Conservation (phyloP, 352 stramenopile genomes). For the Phytophthora foliorum region DNA sequence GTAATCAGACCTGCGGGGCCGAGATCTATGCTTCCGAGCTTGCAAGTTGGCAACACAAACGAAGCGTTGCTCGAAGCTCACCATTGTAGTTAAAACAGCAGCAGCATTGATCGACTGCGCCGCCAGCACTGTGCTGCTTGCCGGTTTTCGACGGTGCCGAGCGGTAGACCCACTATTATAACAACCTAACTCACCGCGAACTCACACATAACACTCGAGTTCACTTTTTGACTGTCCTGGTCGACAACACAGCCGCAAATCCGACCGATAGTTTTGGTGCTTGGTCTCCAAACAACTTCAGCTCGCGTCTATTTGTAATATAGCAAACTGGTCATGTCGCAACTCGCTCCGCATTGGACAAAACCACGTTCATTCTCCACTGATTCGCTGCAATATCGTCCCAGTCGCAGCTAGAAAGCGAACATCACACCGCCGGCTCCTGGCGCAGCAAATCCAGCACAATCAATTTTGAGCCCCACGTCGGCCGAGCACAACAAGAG, state of each 20-base stretch:
- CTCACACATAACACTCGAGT: background rate
- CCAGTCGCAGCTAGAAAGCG: background rate
- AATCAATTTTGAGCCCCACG: conserved; percentile 13
- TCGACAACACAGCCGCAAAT: background rate
- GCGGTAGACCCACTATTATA: too few relatives aligned
- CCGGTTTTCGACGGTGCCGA: too few relatives aligned
- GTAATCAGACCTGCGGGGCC: too few relatives aligned
- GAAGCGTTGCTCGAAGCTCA: background rate
- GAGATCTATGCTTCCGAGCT: too few relatives aligned
- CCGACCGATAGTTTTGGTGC: conserved; percentile 3
- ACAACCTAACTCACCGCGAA: background rate
- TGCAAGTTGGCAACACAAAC: too few relatives aligned
- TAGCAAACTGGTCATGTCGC: background rate
- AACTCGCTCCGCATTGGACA: background rate
- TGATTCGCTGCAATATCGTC: conserved; percentile 7
- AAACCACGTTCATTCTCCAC: background rate
- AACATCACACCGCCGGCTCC: conserved; percentile 13
- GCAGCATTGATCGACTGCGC: too few relatives aligned
- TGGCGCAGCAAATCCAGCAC: background rate
- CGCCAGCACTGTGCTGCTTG: too few relatives aligned
- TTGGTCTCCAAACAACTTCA: conserved; percentile 19
- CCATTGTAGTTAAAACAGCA: background rate
- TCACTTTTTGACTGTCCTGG: background rate
- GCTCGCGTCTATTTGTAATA: conserved; percentile 13
- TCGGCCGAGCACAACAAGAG: background rate